Base-by-base conservation (phyloP, 2,329 filamentous ascomycete species). In the Aspergillus ibericus region DNA sequence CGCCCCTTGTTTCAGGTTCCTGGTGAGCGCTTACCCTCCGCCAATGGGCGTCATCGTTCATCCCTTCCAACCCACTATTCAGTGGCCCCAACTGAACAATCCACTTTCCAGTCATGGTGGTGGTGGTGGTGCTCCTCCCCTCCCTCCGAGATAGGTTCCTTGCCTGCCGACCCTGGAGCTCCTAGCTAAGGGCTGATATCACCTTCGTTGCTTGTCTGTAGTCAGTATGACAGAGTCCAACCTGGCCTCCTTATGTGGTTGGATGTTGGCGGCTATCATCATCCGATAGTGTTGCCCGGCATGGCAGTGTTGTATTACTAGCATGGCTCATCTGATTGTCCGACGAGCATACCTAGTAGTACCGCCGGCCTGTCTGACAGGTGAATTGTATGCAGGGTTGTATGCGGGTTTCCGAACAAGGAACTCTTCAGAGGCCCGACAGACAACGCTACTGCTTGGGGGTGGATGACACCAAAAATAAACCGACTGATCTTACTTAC, bases 1-100 rank as follows among this genome's bases (percentile, higher is more conserved):
- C 63, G 66, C 70, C 63, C 65, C 61, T 66, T 63, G 71, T 74
- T 74, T 74, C 71, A 72, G 64, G 63, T 25, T 61, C 48, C 34
- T 35, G 57, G 65, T 69, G 66, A 69, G 71, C 71, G 71, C 70
- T 70, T 72, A 72, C 64, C 9, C 61, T 61, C 59, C 64, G 57
- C 65, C 66, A 72, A 66, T 66, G 52, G 64, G 57, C 53, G 38
- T 32, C 35, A 38, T 40, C 46, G 29, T 15, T 13, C 22, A 40
- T 49, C 32, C 53, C 46, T 29, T 40, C 44, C 46, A 25, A 40
- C 49, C 50, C 53, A 56, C 55, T 52, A 55, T 16, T 38, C 32
- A 52, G 34, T 59, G 27, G 44, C 50, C 49, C 54, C 40, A 48
- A 53, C 49, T 38, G 47, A 27, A 29, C 42, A 58, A 47, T 53